Conservation (phyloP, 2,329 filamentous ascomycete species). For the Calonectria naviculata region DNA sequence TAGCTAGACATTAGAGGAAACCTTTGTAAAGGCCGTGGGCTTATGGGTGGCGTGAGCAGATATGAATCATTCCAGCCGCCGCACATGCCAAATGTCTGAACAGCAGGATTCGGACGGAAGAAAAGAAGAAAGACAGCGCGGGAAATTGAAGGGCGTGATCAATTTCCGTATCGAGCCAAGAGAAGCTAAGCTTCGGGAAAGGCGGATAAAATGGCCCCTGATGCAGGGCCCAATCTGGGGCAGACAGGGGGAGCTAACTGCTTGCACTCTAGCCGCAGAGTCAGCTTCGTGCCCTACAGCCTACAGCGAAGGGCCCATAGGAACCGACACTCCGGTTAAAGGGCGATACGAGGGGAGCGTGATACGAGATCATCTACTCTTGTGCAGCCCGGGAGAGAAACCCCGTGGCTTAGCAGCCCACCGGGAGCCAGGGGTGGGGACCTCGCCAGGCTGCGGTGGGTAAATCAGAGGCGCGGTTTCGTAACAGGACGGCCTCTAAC, state of each 20-base stretch:
- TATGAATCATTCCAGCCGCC: too few species aligned
- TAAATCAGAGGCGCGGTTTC: neutral
- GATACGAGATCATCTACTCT: neutral
- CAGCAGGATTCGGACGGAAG: neutral
- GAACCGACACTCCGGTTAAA: neutral
- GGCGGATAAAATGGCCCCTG: neutral
- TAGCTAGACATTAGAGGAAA: too few species aligned
- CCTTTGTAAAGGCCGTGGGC: too few species aligned
- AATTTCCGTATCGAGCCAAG: neutral
- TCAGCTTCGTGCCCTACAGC: neutral
- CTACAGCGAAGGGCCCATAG: too few species aligned
- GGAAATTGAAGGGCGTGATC: slow-evolving; percentile 5
- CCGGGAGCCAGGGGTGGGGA: neutral
- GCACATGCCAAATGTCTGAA: neutral
- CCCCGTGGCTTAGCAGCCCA: neutral
- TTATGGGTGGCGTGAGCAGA: too few species aligned
- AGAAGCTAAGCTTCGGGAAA: slow-evolving; percentile 1
- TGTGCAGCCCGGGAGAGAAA: neutral
- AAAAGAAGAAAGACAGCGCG: neutral
- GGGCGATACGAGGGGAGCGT: neutral
- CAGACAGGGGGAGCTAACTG: neutral
- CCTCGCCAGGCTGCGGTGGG: neutral
- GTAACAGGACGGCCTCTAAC: neutral
- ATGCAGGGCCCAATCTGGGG: neutral
- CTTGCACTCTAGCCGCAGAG: neutral